Conservation (phyloP, 768 basidiomycete species). For the Chiua virens region DNA sequence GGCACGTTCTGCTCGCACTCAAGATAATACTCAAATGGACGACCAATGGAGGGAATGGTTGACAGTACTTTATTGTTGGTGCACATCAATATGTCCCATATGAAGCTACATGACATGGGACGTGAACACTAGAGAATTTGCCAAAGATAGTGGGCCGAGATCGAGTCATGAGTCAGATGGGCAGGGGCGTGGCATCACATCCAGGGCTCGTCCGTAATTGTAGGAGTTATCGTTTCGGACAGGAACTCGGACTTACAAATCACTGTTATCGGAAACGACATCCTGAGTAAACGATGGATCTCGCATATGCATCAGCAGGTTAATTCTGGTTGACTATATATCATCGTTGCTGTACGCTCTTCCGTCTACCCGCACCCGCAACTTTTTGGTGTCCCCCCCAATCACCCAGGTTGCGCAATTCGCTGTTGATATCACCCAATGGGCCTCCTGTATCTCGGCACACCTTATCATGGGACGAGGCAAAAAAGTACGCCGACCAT, state of each 20-base stretch:
- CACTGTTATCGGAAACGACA: neutral
- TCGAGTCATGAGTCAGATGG: too few species aligned
- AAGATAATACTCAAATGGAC: conserved; percentile 89
- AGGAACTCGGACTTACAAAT: conserved; percentile 20
- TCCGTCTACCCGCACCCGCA: too few species aligned
- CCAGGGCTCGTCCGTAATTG: too few species aligned
- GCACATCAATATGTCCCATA: neutral
- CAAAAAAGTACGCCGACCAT: conserved; percentile 84
- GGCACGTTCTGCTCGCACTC: conserved; percentile 86
- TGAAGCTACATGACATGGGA: too few species aligned
- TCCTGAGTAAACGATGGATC: conserved; percentile 15
- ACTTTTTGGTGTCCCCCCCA: too few species aligned
- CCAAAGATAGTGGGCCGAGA: too few species aligned
- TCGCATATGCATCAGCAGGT: too few species aligned
- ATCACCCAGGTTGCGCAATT: conserved; percentile 13
- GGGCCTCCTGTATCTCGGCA: conserved; percentile 93
- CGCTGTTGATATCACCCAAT: conserved; percentile 41
- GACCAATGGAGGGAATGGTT: conserved; percentile 73
- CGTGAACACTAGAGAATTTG: too few species aligned
- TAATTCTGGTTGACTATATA: neutral
- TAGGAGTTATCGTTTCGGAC: too few species aligned
- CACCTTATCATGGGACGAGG: conserved; percentile 90
- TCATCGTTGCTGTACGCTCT: neutral
- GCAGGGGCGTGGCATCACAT: too few species aligned
- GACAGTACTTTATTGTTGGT: conserved; percentile 10